Base-by-base conservation (phyloP, 352 stramenopile genomes). In the Phytophthora citricola region DNA sequence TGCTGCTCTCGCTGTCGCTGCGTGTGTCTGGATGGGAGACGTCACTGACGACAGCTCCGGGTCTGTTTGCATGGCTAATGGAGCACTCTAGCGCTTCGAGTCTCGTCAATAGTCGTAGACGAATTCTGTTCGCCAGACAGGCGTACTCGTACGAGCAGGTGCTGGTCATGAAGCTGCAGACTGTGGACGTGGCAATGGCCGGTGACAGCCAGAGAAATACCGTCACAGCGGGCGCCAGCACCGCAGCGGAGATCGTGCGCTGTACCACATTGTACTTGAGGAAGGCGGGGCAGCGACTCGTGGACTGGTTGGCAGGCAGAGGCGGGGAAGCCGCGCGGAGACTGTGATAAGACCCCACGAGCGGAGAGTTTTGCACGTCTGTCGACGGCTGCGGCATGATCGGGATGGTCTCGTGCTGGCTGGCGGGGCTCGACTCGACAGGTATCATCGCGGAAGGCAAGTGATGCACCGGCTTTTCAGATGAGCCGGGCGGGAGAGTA, bases 141-240 rank as follows among this genome's bases (percentile, higher is more conserved):
- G 86, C 70, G 63, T 88, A 94, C 66, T 94, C 85, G 70, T 90
- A 94, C 40, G 69, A 84, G 62, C 79, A 90, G 0, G 81, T 72
- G 41, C 74, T 89, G 46, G 71, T 83, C 43, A 92, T 67, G 36
- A 88, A 86, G 52, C 75, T 83, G 72, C 83, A 92, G 17, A 92
- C 79, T 0, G 79, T 89, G 4, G 81, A 77, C 15, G 83, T 92
- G 1, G 81, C 81, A 57, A 90, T 83, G 12, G 78, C 81, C 1
- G 83, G 83, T 27, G 83, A 92, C n/a, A 80, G 51, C 83, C 83
- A 90, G 15, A 94, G 71, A 43, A 92, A 92, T n/a, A 89, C 51
- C 2, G 83, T 94, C 45, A 94, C 78, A 6, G 76, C 54, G 8
- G 83, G 81, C 15, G 80, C 83, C 26, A 94, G 65, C 17, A 94